Evolutionary conservation across 2,329 filamentous ascomycete species (phyloP).

Genomic region (Sporothrix curviconia): DNA sequence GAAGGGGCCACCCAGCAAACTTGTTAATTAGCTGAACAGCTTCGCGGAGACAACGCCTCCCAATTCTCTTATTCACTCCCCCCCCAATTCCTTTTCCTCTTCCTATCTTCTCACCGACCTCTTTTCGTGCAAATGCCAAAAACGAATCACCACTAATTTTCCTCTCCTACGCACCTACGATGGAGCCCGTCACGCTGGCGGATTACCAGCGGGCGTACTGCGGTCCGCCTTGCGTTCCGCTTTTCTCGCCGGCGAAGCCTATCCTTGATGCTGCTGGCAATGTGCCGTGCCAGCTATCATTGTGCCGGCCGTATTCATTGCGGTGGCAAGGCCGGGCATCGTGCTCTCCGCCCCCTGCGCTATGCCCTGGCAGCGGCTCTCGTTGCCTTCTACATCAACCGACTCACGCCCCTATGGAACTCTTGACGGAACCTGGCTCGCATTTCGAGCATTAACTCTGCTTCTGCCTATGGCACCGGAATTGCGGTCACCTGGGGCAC

Average conservation of each 20-base stretch:
- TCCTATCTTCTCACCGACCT: neutral
- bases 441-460: conserved; percentile 46
- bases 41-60: no score
- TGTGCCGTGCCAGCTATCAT: conserved; percentile 41
- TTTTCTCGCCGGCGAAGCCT: conserved; percentile 11
- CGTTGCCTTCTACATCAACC: conserved; percentile 36
- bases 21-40: no score
- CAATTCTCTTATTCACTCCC: neutral
- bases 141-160: no score
- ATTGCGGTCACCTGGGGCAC: conserved; percentile 45
- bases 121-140: no score
- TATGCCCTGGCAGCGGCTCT: conserved; percentile 41
- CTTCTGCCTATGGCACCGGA: conserved; percentile 44
- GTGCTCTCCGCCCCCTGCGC: conserved; percentile 40
- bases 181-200: conserved; percentile 14
- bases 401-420: conserved; percentile 20
- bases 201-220: conserved; percentile 17
- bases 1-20: no score
- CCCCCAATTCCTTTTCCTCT: neutral
- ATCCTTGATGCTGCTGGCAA: conserved; percentile 49
- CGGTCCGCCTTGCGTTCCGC: conserved; percentile 13
- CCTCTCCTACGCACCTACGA: neutral
- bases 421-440: neutral
- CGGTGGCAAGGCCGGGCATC: conserved; percentile 33
- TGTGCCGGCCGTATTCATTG: conserved; percentile 48